These are phyloP conservation scores for Erythrophleum fordii DNA, from an alignment of 306 rosid genomes.

Conservation along the genomic window DNA sequence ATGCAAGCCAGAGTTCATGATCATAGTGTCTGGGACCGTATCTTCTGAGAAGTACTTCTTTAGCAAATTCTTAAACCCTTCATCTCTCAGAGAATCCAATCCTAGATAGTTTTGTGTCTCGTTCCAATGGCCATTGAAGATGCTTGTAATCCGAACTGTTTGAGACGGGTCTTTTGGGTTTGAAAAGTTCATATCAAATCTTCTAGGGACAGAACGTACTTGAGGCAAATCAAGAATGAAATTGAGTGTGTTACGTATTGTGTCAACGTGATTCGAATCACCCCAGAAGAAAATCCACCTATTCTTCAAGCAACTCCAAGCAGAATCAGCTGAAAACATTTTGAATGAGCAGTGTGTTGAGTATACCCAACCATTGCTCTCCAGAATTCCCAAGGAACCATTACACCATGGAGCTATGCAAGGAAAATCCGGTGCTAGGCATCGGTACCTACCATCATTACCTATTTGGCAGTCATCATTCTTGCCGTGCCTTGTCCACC, in stretches of 20 bases:
- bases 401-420: conserved; percentile 84
- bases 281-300: conserved; percentile 98
- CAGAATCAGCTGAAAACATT: conserved; percentile 65
- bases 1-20: conserved; percentile 90
- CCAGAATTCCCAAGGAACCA: conserved; percentile 78
- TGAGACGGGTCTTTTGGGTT: conserved; percentile 79
- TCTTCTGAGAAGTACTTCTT: conserved; percentile 69
- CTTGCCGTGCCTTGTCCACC: conserved; percentile 90
- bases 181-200: conserved; percentile 76
- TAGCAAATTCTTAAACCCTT: conserved; percentile 68
- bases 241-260: conserved; percentile 78
- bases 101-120: conserved; percentile 83
- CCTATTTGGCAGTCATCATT: conserved; percentile 71
- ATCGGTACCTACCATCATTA: conserved; percentile 75
- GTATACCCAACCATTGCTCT: conserved; percentile 99
- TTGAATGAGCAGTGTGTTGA: conserved; percentile 83
- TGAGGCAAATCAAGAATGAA: conserved; percentile 76
- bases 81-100: conserved; percentile 74
- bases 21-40: conserved; percentile 73
- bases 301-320: conserved; percentile 80
- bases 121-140: conserved; percentile 96
- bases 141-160: conserved; percentile 81
- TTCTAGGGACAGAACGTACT: conserved; percentile 69
- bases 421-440: conserved; percentile 63
- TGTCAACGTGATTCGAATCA: conserved; percentile 92